phyloP scores from a whole-genome alignment of 441 rosid species.

The Croton setiger region DNA sequence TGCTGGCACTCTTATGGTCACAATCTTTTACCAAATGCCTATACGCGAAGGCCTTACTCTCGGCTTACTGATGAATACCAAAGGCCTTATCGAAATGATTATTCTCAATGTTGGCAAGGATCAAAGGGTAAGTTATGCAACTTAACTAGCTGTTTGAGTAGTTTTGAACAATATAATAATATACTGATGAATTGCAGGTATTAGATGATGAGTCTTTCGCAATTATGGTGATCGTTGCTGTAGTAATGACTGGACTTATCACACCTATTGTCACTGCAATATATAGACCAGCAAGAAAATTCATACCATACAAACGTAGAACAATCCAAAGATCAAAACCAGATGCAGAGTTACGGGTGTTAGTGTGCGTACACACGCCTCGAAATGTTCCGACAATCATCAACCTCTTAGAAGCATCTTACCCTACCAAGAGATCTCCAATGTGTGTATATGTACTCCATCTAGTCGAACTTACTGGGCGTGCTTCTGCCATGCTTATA shows the following conservation, averaged over 20 bases:
- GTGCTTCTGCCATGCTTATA: slow-evolving; percentile 95
- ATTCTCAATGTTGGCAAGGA: slow-evolving; percentile 91
- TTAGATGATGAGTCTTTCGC: slow-evolving; percentile 76
- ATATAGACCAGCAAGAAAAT: slow-evolving; percentile 63
- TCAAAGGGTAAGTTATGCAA: slow-evolving; percentile 49
- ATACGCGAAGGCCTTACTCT: slow-evolving; percentile 76
- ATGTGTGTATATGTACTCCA: slow-evolving; percentile 73
- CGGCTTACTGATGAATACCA: slow-evolving; percentile 89
- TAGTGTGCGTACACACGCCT: slow-evolving; percentile 82
- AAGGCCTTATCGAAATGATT: slow-evolving; percentile 92
- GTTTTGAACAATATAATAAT: no score
- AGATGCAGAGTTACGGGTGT: slow-evolving; percentile 63
- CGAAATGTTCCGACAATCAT: slow-evolving; percentile 86
- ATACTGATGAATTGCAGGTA: slow-evolving; percentile 36
- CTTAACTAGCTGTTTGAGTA: not conserved
- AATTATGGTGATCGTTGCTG: slow-evolving; percentile 74
- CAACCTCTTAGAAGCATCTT: slow-evolving; percentile 77
- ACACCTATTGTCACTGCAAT: slow-evolving; percentile 59
- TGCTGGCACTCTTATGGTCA: slow-evolving; percentile 53
- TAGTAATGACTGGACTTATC: slow-evolving; percentile 70
- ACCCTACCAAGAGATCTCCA: slow-evolving; percentile 78
- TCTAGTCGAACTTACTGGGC: slow-evolving; percentile 92
- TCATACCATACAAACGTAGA: slow-evolving; percentile 62
- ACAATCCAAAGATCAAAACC: slow-evolving; percentile 65
- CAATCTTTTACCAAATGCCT: slow-evolving; percentile 66